Percentiles rank a stretch among this genome's conserved stretches.
Conservation (phyloP, 768 basidiomycete genomes). For the Cystobasidium onofrii region DNA sequence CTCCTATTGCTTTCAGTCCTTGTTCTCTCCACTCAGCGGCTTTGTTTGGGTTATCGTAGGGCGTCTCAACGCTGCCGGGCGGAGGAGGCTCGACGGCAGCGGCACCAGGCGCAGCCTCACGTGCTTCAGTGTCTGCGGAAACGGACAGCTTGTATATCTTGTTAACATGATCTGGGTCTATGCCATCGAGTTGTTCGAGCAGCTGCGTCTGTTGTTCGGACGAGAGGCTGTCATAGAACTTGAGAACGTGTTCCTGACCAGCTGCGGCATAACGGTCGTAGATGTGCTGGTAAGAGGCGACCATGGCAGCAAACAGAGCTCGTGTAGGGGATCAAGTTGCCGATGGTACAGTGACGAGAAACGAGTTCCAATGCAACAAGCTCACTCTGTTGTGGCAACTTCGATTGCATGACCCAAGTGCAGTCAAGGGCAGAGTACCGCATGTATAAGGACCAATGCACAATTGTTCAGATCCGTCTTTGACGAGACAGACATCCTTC, state of each 20-base stretch:
- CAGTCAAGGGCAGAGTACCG: too few species aligned
- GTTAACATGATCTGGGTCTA: constrained; percentile 88
- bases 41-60: constrained; percentile 53
- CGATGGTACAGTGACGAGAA: too few species aligned
- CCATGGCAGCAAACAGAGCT: neutral
- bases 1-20: constrained; percentile 71
- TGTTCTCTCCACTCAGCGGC: constrained; percentile 64
- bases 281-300: constrained; percentile 27
- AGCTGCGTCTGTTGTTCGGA: constrained; percentile 59
- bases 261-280: constrained; percentile 61
- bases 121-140: constrained; percentile 53
- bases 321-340: too few species aligned
- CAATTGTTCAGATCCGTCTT: too few species aligned
- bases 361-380: too few species aligned
- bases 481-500: too few species aligned
- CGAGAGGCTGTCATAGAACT: constrained; percentile 70
- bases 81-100: constrained; percentile 75
- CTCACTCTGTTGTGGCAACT: too few species aligned
- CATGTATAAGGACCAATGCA: too few species aligned
- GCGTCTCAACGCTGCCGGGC: constrained; percentile 61
- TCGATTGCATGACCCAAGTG: too few species aligned
- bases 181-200: constrained; percentile 61
- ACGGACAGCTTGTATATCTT: constrained; percentile 72
- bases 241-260: constrained; percentile 78
- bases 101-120: constrained; percentile 37